A percentile compares a stretch with the other conserved stretches of the same genome.
These are phyloP conservation scores for Firmiana major DNA, from an alignment of 345 rosid species.

Conservation along the genomic window DNA sequence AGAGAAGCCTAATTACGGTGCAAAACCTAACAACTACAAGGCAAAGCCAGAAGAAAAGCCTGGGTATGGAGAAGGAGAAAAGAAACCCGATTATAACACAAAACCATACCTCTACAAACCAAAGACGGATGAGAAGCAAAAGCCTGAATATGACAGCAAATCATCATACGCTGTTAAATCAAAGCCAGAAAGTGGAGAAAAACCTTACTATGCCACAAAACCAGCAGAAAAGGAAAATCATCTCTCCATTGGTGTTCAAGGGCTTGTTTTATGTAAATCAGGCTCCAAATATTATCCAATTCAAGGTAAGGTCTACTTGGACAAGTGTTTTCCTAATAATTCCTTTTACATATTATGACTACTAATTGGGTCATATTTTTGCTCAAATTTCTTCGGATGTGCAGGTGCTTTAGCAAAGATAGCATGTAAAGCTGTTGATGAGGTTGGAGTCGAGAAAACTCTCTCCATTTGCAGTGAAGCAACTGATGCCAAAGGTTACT, in stretches of 20 bases:
- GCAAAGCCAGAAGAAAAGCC: too few relatives aligned
- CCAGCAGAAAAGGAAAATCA: background rate
- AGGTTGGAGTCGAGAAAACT: slow-evolving; percentile 49
- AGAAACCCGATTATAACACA: background rate
- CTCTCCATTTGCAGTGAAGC: slow-evolving; percentile 47
- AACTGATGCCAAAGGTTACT: slow-evolving; percentile 57
- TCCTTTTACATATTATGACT: background rate
- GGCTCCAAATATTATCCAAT: background rate
- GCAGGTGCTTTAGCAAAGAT: slow-evolving; percentile 59
- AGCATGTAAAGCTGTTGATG: slow-evolving; percentile 47
- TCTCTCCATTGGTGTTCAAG: background rate
- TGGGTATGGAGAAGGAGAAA: too few relatives aligned
- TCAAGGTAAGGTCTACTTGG: background rate
- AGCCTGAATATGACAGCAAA: background rate
- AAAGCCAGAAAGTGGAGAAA: background rate
- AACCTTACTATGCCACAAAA: background rate
- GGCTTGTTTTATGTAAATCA: slow-evolving; percentile 1
- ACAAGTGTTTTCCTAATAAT: background rate
- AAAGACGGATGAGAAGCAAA: too few relatives aligned
- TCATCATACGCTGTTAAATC: background rate
- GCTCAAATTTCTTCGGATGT: background rate
- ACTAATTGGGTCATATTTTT: background rate
- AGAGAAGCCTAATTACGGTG: too few relatives aligned
- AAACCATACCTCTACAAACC: background rate
- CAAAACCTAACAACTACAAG: too few relatives aligned